Evolutionary conservation across 2,329 filamentous ascomycete species (phyloP).

Genomic region (Elsinoe arachidis): DNA sequence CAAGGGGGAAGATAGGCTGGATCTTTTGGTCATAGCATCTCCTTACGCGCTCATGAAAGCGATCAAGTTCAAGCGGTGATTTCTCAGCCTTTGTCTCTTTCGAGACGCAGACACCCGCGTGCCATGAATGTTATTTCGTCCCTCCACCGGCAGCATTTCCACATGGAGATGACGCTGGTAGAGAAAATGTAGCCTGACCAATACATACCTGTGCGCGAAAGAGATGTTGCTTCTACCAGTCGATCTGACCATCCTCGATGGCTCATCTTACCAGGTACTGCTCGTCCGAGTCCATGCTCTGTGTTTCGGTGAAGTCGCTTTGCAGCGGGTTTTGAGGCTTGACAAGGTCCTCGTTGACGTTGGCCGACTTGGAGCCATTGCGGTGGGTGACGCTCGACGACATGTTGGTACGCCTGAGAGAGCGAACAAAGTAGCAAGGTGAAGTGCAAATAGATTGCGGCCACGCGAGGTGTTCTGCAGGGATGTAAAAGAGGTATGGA

Average conservation of each 20-base stretch:
- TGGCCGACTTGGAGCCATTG: constrained; percentile 13
- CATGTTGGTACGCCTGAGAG: constrained; percentile 7
- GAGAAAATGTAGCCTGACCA: constrained; percentile 11
- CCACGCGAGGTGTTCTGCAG: background rate
- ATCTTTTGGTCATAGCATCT: constrained; percentile 30
- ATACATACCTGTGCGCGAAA: constrained; percentile 13
- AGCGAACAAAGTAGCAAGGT: background rate
- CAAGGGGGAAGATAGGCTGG: constrained; percentile 17
- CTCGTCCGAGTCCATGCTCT: constrained; percentile 29
- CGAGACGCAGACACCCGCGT: constrained; percentile 27
- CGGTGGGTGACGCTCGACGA: constrained; percentile 12
- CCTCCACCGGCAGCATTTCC: background rate
- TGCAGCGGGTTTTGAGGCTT: constrained; percentile 27
- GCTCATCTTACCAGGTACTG: constrained; percentile 29
- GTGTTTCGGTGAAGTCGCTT: constrained; percentile 25
- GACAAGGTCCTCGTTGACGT: constrained; percentile 17
- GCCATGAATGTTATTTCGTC: constrained; percentile 26
- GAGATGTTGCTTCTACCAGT: constrained; percentile 13
- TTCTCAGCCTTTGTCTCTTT: constrained; percentile 28
- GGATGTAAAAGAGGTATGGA: background rate
- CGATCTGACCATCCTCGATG: constrained; percentile 18
- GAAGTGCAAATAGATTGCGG: background rate
- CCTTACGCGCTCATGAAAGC: constrained; percentile 34
- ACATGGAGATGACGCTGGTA: background rate
- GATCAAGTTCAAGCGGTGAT: constrained; percentile 32